Evolutionary conservation across 345 rosid species (phyloP), one percentile per base, ranked within the genome.

Genomic region (Syzygium grande): DNA sequence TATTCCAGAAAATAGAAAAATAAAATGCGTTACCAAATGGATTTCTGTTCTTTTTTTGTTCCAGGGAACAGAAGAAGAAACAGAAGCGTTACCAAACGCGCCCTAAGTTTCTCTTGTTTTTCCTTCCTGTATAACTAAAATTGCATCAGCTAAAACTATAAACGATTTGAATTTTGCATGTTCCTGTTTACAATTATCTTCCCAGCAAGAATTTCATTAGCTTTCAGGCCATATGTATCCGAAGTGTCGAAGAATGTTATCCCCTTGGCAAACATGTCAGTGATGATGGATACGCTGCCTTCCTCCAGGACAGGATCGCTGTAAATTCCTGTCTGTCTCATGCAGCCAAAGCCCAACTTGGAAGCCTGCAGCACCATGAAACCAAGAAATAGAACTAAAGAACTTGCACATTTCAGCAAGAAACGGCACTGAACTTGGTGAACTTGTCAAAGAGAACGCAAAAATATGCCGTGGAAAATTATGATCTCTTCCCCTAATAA

Each of bases 281-380:
- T 84, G 73, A 88, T 85, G 41, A 88, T 54, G 2, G 89, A 88
- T 52, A 85, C 15, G 73, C 87, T 87, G 29, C 13, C 87, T 17
- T 85, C 78, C 21, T 88, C 89, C 5, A 79, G 56, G 49, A 88
- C 52, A 43, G 89, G 87, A 29, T 65, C 84, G 27, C 53, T 88
- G 85, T 88, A 88, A 34, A 25, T 12, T 7, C 87, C 85, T 14
- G 65, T 53, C 9, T 78, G 89, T 51, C 87, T 85, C 89, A 88
- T 88, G 65, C 89, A 88, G 22, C 89, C 85, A 29, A 84, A 85
- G 11, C 89, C 89, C 87, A 88, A 17, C 56, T 88, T 84, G 22
- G 89, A 85, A 30, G 85, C 85, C 87, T 88, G 52, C 84, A n/a
- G 21, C 21, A 19, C 9, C 41, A 77, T n/a, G 9, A 41, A 65